Evolutionary conservation across 2,329 filamentous ascomycete species (phyloP).

Genomic region (Huntiella omanensis): DNA sequence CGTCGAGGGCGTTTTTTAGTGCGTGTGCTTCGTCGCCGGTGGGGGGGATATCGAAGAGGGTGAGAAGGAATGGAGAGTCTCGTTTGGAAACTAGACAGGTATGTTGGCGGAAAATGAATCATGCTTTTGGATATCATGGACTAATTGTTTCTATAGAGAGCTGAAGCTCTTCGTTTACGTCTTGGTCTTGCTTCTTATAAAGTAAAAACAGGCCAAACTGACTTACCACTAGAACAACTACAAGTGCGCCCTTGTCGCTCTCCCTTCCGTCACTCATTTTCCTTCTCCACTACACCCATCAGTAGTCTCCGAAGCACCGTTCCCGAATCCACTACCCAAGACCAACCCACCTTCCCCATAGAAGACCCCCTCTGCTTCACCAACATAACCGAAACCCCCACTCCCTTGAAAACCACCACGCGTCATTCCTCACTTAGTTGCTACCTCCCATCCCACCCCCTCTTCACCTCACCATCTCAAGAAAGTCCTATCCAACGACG

Average conservation of each 20-base stretch:
- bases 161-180: slow-evolving; percentile 47
- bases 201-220: slow-evolving; percentile 51
- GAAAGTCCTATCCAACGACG: not conserved
- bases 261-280: slow-evolving; percentile 52
- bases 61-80: slow-evolving; percentile 3
- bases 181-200: slow-evolving; percentile 58
- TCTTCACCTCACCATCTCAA: not conserved
- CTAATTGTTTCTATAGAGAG: slow-evolving; percentile 27
- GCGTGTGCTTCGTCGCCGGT: slow-evolving; percentile 8
- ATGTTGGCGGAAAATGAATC: slow-evolving; percentile 10
- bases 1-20: slow-evolving; percentile 8
- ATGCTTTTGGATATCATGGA: not conserved
- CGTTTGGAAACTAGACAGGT: slow-evolving; percentile 20
- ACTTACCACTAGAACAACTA: slow-evolving; percentile 43
- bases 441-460: not conserved
- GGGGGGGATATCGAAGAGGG: not conserved
- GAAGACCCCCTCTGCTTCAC: not conserved
- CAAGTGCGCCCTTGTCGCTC: slow-evolving; percentile 32
- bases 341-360: slow-evolving; percentile 20
- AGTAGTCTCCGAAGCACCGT: not conserved
- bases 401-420: not conserved
- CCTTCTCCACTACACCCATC: slow-evolving; percentile 41
- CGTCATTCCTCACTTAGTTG: not conserved
- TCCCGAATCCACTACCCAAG: slow-evolving; percentile 35
- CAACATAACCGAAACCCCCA: not conserved